A percentile compares a stretch with the other conserved stretches of the same genome.
Evolutionary conservation across 1,139 yeast species (phyloP).

Genomic region (Saccharomyces hybrid): DNA sequence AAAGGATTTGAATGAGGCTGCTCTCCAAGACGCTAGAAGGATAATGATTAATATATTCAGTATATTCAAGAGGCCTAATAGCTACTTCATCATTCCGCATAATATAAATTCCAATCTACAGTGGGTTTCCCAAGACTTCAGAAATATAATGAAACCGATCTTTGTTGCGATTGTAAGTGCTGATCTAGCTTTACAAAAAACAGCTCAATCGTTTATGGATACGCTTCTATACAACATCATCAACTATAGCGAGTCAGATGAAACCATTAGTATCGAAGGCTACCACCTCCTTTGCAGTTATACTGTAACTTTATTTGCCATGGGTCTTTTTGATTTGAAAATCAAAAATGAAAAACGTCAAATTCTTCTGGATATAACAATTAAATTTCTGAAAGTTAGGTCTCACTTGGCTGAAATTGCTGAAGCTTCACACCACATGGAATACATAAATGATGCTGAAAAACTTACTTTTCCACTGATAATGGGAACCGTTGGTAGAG

Average conservation of each 20-base stretch:
- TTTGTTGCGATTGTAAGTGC: slow-evolving; percentile 16
- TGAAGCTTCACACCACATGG: slow-evolving; percentile 10
- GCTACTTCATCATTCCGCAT: slow-evolving; percentile 21
- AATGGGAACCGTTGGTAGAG: slow-evolving; percentile 25
- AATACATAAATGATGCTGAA: slow-evolving; percentile 16
- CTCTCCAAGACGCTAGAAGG: slow-evolving; percentile 17
- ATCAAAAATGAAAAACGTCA: slow-evolving; percentile 20
- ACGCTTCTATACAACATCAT: slow-evolving; percentile 18
- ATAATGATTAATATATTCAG: slow-evolving; percentile 26
- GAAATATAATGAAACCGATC: slow-evolving; percentile 12
- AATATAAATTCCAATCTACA: slow-evolving; percentile 13
- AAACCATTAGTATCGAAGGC: slow-evolving; percentile 16
- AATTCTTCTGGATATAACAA: slow-evolving; percentile 19
- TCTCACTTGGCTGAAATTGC: slow-evolving; percentile 17
- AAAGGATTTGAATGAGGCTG: slow-evolving; percentile 8
- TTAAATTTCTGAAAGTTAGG: slow-evolving; percentile 22
- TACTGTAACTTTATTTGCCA: slow-evolving; percentile 21
- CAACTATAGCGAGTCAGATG: slow-evolving; percentile 15
- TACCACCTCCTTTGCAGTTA: slow-evolving; percentile 17
- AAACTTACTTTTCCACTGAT: slow-evolving; percentile 19
- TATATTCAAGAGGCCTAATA: slow-evolving; percentile 23
- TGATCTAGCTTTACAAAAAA: slow-evolving; percentile 1
- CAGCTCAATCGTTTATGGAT: slow-evolving; percentile 13
- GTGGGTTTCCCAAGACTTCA: slow-evolving; percentile 21
- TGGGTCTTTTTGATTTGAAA: slow-evolving; percentile 24